Base-by-base conservation (phyloP, 805 yeast species). In the Zygoascus flipseniorum region DNA sequence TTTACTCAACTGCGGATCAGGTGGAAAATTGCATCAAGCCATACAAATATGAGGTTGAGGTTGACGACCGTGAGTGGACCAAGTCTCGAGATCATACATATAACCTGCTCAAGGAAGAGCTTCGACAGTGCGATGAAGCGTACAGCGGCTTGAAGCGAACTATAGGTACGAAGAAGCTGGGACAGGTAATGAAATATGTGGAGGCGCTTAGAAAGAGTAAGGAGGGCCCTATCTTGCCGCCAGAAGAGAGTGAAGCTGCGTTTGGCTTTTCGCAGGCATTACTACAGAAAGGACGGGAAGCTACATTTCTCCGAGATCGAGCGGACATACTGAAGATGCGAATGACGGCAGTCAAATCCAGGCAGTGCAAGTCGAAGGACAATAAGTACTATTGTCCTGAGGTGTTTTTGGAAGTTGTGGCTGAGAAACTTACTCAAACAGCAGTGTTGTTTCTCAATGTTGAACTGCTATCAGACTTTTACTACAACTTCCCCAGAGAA, bases 1-100 rank as follows among this genome's bases (percentile, higher is more conserved):
- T 79, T 66, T 87, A 83, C 58, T 84, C 96, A 1, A 92, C 99
- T 0, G 95, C 99, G 0, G 99, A 95, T 67, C 99, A 93, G 68
- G 98, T 93, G 6, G 99, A 93, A 64, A 93, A 95, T 69, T 90
- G 98, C 71, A 92, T 93, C 63, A 93, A 93, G 67, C 99, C 99
- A 1, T 93, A 85, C 73, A 93, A 93, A 71, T 93, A 92, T 67
- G 99, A 93, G 65, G 90, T 93, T 55, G 99, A 93, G 64, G 80
- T 93, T 48, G 98, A 93, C 65, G 96, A 90, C 61, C 76, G 97
- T 42, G 99, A 93, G 67, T 93, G 99, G 99, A 71, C 73, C 31
- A 65, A 77, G 8, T 83, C 96, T 41, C 80, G 87, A 55, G 95
- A 86, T 32, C 95, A 86, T 64, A 79, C 97, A 0, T 78, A 81